A percentile compares a stretch with the other conserved stretches of the same genome.
phyloP scores from a whole-genome alignment of 2,329 filamentous ascomycete species.

The Aspergillus piperis region DNA sequence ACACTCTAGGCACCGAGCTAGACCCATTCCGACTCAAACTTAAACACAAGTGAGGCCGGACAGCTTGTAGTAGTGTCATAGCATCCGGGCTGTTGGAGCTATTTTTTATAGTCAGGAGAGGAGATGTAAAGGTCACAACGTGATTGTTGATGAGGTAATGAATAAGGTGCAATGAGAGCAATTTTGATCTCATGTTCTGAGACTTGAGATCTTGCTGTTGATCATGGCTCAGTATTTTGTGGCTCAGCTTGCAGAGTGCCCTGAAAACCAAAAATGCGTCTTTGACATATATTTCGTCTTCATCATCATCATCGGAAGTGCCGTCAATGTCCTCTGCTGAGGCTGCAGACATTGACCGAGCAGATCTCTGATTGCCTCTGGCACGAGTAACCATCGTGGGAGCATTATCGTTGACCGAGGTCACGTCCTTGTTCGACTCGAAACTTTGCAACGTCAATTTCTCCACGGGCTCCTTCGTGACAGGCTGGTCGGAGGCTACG shows the following conservation, averaged over 20 bases:
- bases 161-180: conserved; percentile 92
- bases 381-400: conserved; percentile 67
- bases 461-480: conserved; percentile 56
- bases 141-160: conserved; percentile 96
- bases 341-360: conserved; percentile 43
- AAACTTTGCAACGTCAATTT: conserved; percentile 70
- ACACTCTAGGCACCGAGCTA: conserved; percentile 86
- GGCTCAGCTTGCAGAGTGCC: conserved; percentile 96
- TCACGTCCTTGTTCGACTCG: conserved; percentile 68
- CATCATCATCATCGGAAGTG: conserved; percentile 61
- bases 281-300: conserved; percentile 95
- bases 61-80: conserved; percentile 87
- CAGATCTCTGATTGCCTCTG: conserved; percentile 50
- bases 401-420: conserved; percentile 65
- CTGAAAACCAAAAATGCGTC: conserved; percentile 97
- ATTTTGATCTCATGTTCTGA: conserved; percentile 95
- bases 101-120: conserved; percentile 86
- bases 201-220: conserved; percentile 91
- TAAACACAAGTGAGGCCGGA: conserved; percentile 95
- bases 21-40: conserved; percentile 94
- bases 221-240: conserved; percentile 84
- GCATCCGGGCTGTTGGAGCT: conserved; percentile 80
- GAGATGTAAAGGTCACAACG: conserved; percentile 85
- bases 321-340: conserved; percentile 43
- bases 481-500: conserved; percentile 42